Evolutionary conservation across 257 asterid genomes (phyloP), one percentile per base, ranked within the genome.

Genomic region (Solanum clarkiae): DNA sequence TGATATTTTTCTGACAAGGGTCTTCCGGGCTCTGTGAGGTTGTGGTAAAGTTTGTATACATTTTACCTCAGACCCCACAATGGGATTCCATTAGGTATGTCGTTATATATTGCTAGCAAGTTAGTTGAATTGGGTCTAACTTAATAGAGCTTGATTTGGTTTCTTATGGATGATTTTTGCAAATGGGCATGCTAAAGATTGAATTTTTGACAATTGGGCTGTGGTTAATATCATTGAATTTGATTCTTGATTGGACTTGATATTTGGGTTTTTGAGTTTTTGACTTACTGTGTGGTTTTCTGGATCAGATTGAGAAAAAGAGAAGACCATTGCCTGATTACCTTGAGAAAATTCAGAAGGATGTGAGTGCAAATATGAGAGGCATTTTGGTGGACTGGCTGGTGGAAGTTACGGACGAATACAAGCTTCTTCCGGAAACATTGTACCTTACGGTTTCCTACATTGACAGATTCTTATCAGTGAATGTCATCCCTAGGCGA

Each of bases 331-430:
- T 85, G 82, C 88, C 93, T 1, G 91, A 92, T 90, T 92, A 92
- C 89, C 53, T 94, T 8, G 93, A 89, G 84, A 93, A 80, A 53
- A 87, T 94, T 80, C 97, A 95, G 84, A 92, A 86, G 85, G 98
- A 95, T 86, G 87, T 96, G 51, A 94, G 91, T 44, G 89, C 96
- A 71, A 93, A 89, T 84, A 95, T 96, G 99, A 92, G 99, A 88
- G 98, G 96, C 20, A 81, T 95, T 71, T 88, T 96, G 88, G 87
- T 96, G 10, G 98, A 96, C 91, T 96, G 98, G 99, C 77, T 96
- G 80, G 98, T 95, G 8, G 98, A 95, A 86, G 98, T 95, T 17
- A 95, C 97, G 0, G 99, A 96, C 72, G 98, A 96, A 82, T 96
- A 91, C 90, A 93, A 92, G 90, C 98, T 96, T 72, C 94, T 92